A percentile compares a stretch with the other conserved stretches of the same genome.
Evolutionary conservation across 2,329 filamentous ascomycete species (phyloP).

Genomic region (Fusarium sp.): DNA sequence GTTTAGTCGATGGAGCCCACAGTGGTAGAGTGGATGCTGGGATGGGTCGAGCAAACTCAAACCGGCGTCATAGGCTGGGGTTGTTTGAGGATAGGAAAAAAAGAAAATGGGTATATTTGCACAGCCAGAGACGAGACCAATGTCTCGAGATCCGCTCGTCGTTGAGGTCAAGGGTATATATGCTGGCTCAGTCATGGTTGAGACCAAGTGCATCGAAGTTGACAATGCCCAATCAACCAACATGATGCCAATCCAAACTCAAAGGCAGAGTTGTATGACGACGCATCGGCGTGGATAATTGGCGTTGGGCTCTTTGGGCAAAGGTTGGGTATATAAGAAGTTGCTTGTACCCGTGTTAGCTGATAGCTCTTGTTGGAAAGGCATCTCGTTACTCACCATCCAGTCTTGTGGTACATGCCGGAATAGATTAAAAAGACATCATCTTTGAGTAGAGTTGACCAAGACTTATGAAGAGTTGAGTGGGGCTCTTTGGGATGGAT

Average conservation of each 20-base stretch:
- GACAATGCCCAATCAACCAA: slow-evolving; percentile 73
- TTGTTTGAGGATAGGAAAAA: not conserved
- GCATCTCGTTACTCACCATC: no score
- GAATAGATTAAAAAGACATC: no score
- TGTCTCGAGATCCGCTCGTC: slow-evolving; percentile 84
- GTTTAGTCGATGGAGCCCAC: slow-evolving; percentile 11
- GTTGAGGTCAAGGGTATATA: slow-evolving; percentile 90
- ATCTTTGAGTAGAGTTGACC: no score
- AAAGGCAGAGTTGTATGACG: slow-evolving; percentile 47
- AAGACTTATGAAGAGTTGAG: no score
- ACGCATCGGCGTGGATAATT: no score
- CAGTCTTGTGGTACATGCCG: no score
- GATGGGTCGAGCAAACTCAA: slow-evolving; percentile 3
- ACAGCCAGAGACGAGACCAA: slow-evolving; percentile 51
- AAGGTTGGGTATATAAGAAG: no score
- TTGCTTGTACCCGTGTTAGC: no score
- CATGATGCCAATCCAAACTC: slow-evolving; percentile 60
- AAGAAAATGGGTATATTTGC: not conserved
- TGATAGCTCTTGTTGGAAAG: no score
- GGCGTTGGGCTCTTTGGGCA: no score
- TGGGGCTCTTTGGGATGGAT: no score
- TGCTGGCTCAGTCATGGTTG: slow-evolving; percentile 86
- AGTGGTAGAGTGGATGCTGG: slow-evolving; percentile 6
- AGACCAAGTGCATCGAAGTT: slow-evolving; percentile 89
- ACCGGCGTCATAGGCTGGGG: not conserved